Evolutionary conservation across 768 basidiomycete species (phyloP), one percentile per base, ranked within the genome.

Genomic region (Astraeus odoratus): DNA sequence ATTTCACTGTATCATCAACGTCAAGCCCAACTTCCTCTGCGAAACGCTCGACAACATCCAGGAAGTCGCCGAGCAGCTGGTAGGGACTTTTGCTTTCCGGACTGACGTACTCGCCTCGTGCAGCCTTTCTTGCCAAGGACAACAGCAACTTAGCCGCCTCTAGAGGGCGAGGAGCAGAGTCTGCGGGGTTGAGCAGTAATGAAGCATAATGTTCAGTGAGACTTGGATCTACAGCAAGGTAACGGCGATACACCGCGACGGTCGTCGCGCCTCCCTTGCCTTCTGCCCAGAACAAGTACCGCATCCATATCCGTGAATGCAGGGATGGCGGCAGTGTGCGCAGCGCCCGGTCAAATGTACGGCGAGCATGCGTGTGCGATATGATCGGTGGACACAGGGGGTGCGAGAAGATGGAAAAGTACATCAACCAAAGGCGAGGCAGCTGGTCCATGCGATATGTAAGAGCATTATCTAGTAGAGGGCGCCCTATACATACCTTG

Each of bases 31-130:
- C 87, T 34, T 95, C 90, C 22, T 98, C 96, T 1, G 94, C 78
- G 56, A 83, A 86, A 49, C 81, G 76, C 63, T 97, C 95, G 27
- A 89, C 87, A 4, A 96, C 79, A 27, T 95, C 88, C 35, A 98
- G 77, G 75, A 87, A 98, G 51, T 96, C 90, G 43, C 82, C 81
- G 18, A 99, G 78, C 3, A 98, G 74, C 57, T 97, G 93, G 58
- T 96, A 97, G 1, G 95, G 85, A 48, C 92, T 94, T 67, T 97
- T 97, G 39, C 87, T 88, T 61, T 97, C 93, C 0, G 89, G 82
- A 47, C 89, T 91, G 12, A 70, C 71, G 58, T 96, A 97, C 48
- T 83, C 79, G 20, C 92, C 93, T 31, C 78, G 73, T 0, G 84
- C 74, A 2, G 95, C 90, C 57, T 86, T 86, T 43, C 92, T 77